Conservation (phyloP, 2,329 filamentous ascomycete genomes). For the Pezicula carpinea region DNA sequence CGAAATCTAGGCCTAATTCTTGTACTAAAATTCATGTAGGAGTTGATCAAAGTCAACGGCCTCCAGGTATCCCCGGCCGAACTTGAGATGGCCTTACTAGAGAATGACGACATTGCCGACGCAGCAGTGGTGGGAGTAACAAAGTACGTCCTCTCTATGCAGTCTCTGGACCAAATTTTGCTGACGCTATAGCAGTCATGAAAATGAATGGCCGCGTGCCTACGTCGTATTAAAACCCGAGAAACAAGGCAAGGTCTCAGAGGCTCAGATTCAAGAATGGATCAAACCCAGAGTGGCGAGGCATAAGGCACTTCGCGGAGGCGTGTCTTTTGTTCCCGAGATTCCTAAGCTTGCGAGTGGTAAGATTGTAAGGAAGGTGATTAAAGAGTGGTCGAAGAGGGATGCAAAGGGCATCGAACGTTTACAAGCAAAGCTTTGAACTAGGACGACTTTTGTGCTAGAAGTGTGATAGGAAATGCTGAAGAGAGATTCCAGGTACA, state of each 20-base stretch:
- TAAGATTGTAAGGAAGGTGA: constrained; percentile 51
- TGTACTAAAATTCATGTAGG: constrained; percentile 36
- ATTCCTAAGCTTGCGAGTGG: constrained; percentile 61
- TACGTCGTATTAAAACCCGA: constrained; percentile 40
- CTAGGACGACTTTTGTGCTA: too few species aligned
- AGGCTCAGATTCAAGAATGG: constrained; percentile 48
- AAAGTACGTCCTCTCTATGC: constrained; percentile 14
- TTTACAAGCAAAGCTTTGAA: too few species aligned
- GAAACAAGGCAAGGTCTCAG: constrained; percentile 38
- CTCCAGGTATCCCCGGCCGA: constrained; percentile 37
- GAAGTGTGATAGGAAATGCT: too few species aligned
- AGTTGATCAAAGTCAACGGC: constrained; percentile 38
- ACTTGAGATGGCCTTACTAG: constrained; percentile 30
- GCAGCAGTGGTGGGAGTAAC: constrained; percentile 54
- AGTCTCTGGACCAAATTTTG: not conserved
- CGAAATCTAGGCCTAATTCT: too few species aligned
- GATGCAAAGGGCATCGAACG: constrained; percentile 25
- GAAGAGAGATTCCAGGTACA: too few species aligned
- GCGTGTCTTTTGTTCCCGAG: constrained; percentile 59
- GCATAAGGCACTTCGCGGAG: constrained; percentile 63
- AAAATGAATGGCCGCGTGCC: constrained; percentile 54
- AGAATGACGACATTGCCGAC: constrained; percentile 40
- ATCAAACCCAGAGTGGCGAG: constrained; percentile 55
- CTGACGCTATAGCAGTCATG: constrained; percentile 32
- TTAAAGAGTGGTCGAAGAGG: constrained; percentile 51